These are phyloP conservation scores for Ophiosphaerella herpotricha DNA, from an alignment of 2,329 filamentous ascomycete species.

Conservation along the genomic window DNA sequence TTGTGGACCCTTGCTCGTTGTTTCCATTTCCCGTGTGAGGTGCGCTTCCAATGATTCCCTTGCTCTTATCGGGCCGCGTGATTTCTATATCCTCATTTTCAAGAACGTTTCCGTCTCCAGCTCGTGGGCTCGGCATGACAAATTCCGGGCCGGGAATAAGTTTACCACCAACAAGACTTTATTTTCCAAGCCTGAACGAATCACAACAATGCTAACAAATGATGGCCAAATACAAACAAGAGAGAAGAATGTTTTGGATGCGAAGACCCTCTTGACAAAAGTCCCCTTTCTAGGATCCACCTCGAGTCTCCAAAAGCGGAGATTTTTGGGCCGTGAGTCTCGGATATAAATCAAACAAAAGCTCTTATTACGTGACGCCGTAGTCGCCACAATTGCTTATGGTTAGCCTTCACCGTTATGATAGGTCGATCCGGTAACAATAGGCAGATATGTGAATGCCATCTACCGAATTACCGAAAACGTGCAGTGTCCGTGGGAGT, in stretches of 20 bases:
- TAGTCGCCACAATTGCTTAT: background rate
- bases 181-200: background rate
- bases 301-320: conserved; percentile 5
- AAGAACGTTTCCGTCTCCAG: conserved; percentile 5
- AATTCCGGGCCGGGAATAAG: conserved; percentile 11
- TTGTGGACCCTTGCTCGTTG: too few species aligned
- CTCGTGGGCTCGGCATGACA: conserved; percentile 1
- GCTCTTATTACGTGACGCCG: conserved; percentile 13
- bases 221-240: too few species aligned
- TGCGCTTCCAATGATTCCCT: background rate
- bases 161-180: background rate
- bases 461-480: too few species aligned
- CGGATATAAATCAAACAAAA: conserved; percentile 20
- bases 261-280: too few species aligned
- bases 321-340: background rate
- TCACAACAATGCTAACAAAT: too few species aligned
- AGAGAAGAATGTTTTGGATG: too few species aligned
- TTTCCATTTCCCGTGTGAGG: background rate
- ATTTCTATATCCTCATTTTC: conserved; percentile 1
- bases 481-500: background rate
- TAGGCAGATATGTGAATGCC: background rate
- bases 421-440: background rate
- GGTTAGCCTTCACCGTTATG: background rate
- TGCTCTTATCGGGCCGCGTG: conserved; percentile 10
- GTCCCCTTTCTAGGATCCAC: too few species aligned